Evolutionary conservation across 768 basidiomycete species (phyloP), one percentile per base, ranked within the genome.

Genomic region (Rhodotorula toruloides): DNA sequence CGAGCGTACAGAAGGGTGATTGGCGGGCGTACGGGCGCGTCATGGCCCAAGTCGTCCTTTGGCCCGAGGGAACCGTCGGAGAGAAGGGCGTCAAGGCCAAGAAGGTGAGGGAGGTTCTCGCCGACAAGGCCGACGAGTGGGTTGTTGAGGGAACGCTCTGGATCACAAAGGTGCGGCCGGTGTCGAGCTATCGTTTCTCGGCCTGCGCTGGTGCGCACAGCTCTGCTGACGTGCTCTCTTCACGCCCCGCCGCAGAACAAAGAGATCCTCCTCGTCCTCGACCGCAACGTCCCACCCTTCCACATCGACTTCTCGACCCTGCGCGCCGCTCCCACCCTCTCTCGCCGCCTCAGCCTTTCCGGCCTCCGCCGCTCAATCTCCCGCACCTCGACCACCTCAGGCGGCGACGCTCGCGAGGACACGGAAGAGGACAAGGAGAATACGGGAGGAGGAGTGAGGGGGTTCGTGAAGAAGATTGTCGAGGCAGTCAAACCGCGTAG

Each of bases 21-120:
- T 67, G 65, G 65, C 49, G 43, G 32, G 55, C 59, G n/a, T 67
- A 31, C 40, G 59, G 59, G 21, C 22, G 42, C 7, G 59, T 67
- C 54, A 54, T 57, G 43, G 59, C 47, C 8, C 40, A 42, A 11
- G 48, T 55, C 25, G 48, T 67, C 8, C 21, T 61, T 12, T 67
- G 65, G 65, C 31, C 44, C 11, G 49, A 57, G 12, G 55, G 59
- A 8, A 40, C 54, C 14, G 16, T 65, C n/a, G 36, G 27, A 1
- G 39, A 52, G 31, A 64, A 58, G 63, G 10, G 29, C 7, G 14
- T 49, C 40, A 37, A 42, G 17, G 9, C 7, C 27, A 61, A 52
- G 48, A 37, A 44, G 42, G 31, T 36, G 6, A 50, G 25, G 47
- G 40, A 52, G 34, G 8, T 22, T n/a, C n/a, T n/a, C n/a, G n/a